Conservation (phyloP, 129 eudicot species). For the Mikania micrantha region DNA sequence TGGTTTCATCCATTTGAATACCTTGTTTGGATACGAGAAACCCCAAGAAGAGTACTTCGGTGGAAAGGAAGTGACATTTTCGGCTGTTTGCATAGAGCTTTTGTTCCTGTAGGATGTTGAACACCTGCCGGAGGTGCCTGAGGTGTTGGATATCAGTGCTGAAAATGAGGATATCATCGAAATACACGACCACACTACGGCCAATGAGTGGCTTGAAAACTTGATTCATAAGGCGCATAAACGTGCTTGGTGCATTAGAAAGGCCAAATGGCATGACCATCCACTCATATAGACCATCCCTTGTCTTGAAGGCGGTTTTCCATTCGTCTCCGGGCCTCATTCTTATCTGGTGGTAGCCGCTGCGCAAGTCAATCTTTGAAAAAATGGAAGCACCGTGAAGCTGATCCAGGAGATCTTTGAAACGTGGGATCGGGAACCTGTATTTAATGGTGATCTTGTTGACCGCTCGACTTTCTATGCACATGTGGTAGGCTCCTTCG, state of each 20-base stretch:
- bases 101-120: not conserved
- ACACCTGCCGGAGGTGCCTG: not conserved
- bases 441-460: not conserved
- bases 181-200: not conserved
- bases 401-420: not conserved
- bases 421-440: not conserved
- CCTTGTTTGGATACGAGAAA: no score
- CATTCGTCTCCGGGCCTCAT: not conserved
- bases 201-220: not conserved
- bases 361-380: not conserved
- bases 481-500: no score
- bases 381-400: not conserved
- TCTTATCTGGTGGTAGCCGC: not conserved
- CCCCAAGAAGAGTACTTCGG: no score
- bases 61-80: no score
- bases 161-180: not conserved
- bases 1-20: no score
- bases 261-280: not conserved
- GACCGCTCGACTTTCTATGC: not conserved
- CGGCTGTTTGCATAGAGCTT: not conserved
- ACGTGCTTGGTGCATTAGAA: not conserved
- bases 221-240: not conserved
- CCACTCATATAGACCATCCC: not conserved
- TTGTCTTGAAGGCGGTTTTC: not conserved
- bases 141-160: not conserved